Evolutionary conservation across 768 basidiomycete species (phyloP), one percentile per base, ranked within the genome.

Genomic region (Trametes maxima): DNA sequence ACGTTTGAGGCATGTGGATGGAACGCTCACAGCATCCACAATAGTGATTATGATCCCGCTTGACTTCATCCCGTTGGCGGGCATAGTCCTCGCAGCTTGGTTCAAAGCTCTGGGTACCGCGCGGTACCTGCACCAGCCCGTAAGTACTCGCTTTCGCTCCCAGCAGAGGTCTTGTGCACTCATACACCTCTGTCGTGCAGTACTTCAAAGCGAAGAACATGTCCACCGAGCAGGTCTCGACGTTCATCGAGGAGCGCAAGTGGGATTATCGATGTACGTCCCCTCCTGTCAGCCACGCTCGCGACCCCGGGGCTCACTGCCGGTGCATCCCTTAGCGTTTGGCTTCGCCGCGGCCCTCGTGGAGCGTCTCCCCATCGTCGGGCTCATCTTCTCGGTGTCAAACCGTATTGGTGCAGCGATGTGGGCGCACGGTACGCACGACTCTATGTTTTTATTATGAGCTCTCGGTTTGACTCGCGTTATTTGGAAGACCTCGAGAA

Each of bases 341-440:
- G 95, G 95, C 5, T 95, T 96, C 70, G 73, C 84, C 0, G 91
- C 95, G 0, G 86, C 93, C 0, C 75, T 96, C 5, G 77, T 95
- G 2, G 95, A 97, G 74, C 81, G 82, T 1, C 75, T 96, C 0
- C 95, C 95, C 0, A 81, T 97, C 59, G 68, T 94, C 3, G 95
- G 95, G 0, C 75, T 96, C 5, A 73, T 89, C 11, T 93, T 96
- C 70, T 87, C 87, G 1, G 79, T 96, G 17, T 94, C 92, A 0
- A 95, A 96, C 70, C 81, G 92, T 6, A 83, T 96, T 24, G 94
- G 94, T 6, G 95, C 92, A 2, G 94, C 94, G 1, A 96, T 97
- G 95, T 97, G 94, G 89, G 90, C 91, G 5, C 85, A 88, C 64
- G 90, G 89, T 90, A 57, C 16, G 78, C 68, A 36, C 33, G 6